These are phyloP conservation scores for Eleusine indica DNA, from an alignment of 176 grass and related monocot species.

Conservation along the genomic window DNA sequence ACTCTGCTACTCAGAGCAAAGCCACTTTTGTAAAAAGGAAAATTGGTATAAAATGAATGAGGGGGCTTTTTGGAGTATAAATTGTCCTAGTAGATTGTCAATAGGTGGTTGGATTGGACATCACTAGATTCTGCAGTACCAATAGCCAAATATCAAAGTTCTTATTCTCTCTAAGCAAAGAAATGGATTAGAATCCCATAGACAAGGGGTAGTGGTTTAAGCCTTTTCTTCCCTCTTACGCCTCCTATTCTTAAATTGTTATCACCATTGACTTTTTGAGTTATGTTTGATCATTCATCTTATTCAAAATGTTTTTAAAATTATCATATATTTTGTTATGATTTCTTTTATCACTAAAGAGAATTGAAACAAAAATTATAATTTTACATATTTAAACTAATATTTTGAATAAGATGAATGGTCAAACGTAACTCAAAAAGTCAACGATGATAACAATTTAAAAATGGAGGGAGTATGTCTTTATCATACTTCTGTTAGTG, in stretches of 20 bases:
- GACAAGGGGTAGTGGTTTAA: constrained; percentile 19
- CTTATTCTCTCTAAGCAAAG: background rate
- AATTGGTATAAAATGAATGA: background rate
- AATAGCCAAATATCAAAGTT: constrained; percentile 4
- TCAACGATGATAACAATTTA: too few relatives aligned
- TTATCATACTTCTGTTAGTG: constrained; percentile 10
- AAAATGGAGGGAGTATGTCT: background rate
- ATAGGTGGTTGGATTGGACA: background rate
- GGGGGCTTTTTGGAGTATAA: background rate
- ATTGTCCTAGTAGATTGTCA: constrained; percentile 8
- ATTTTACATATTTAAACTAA: too few relatives aligned
- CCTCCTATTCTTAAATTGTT: background rate
- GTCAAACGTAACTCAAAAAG: too few relatives aligned
- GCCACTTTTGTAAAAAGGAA: background rate
- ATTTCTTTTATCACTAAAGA: too few relatives aligned
- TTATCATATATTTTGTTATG: too few relatives aligned
- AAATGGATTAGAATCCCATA: constrained; percentile 7
- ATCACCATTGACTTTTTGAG: too few relatives aligned
- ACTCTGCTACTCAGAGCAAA: background rate
- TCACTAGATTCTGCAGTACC: background rate
- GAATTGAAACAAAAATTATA: too few relatives aligned
- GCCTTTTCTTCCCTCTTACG: background rate
- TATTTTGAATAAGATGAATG: too few relatives aligned
- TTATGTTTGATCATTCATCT: too few relatives aligned
- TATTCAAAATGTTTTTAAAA: too few relatives aligned